Conservation (phyloP, 2,329 filamentous ascomycete species). For the Endocalyx cinctus region DNA sequence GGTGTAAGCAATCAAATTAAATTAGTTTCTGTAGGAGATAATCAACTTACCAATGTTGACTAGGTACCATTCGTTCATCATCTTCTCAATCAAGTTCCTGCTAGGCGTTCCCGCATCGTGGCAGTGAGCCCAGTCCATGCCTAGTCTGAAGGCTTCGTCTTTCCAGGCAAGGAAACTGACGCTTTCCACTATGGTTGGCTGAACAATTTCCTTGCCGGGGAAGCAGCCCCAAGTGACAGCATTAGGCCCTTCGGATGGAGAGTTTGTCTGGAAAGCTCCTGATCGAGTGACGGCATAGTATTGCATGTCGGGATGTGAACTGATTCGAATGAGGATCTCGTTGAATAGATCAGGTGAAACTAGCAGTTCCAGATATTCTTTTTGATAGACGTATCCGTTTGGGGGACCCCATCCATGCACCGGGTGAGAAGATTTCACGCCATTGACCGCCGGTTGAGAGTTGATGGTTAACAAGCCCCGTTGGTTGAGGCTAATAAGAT, state of each 20-base stretch:
- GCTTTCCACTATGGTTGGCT: constrained; percentile 98
- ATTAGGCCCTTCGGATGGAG: constrained; percentile 81
- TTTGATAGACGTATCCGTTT: constrained; percentile 97
- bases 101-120: constrained; percentile 73
- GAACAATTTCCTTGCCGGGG: constrained; percentile 98
- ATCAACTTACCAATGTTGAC: constrained; percentile 90
- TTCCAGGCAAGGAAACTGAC: constrained; percentile 98
- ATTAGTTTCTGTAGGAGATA: neutral
- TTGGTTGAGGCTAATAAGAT: constrained; percentile 77
- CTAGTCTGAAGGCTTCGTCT: constrained; percentile 91
- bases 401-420: constrained; percentile 91
- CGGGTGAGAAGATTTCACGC: constrained; percentile 79
- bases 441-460: constrained; percentile 92
- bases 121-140: constrained; percentile 90
- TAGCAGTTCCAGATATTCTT: constrained; percentile 91
- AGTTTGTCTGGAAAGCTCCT: constrained; percentile 79
- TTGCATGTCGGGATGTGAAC: constrained; percentile 74
- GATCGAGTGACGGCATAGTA: constrained; percentile 90
- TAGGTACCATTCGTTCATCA: constrained; percentile 90
- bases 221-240: constrained; percentile 99
- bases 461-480: constrained; percentile 93
- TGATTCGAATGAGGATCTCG: constrained; percentile 73
- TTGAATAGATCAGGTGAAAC: constrained; percentile 75
- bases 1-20: constrained; percentile 4
- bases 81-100: constrained; percentile 69